A percentile compares a stretch with the other conserved stretches of the same genome.
phyloP scores from a whole-genome alignment of 805 yeast genomes.

The Barnettozyma salicaria region DNA sequence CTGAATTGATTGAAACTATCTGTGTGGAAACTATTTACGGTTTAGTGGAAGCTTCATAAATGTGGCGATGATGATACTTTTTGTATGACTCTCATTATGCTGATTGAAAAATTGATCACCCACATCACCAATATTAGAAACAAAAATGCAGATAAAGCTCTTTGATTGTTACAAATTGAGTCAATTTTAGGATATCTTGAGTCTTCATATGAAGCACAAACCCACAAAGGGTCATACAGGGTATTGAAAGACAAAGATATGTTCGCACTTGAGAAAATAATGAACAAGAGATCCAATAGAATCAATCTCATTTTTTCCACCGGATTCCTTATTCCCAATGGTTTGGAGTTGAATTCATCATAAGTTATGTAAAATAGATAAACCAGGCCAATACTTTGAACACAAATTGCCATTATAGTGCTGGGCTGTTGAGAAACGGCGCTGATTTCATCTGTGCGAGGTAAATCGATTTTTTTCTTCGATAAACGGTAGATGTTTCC shows the following conservation, averaged over 20 bases:
- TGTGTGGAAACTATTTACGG: no score
- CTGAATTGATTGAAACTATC: no score
- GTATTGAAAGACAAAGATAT: slow-evolving; percentile 81
- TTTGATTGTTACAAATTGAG: slow-evolving; percentile 70
- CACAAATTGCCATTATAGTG: slow-evolving; percentile 87
- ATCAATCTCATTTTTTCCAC: slow-evolving; percentile 75
- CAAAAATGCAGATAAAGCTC: slow-evolving; percentile 71
- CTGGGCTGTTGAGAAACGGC: slow-evolving; percentile 71
- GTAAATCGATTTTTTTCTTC: slow-evolving; percentile 18
- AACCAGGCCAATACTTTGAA: slow-evolving; percentile 69
- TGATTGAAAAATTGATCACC: slow-evolving; percentile 80
- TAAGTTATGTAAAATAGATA: slow-evolving; percentile 78
- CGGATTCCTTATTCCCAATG: slow-evolving; percentile 84
- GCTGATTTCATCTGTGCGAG: slow-evolving; percentile 11
- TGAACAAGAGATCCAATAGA: slow-evolving; percentile 77
- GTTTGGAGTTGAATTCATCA: slow-evolving; percentile 90
- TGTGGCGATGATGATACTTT: slow-evolving; percentile 39
- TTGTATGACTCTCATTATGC: slow-evolving; percentile 77
- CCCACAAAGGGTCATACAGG: slow-evolving; percentile 77
- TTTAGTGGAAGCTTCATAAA: no score
- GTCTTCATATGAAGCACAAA: slow-evolving; percentile 37
- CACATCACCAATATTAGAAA: slow-evolving; percentile 72
- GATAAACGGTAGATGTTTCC: slow-evolving; percentile 45
- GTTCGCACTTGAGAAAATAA: slow-evolving; percentile 85
- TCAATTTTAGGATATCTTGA: slow-evolving; percentile 31